These are phyloP conservation scores for Arachnomyces sp. DNA, from an alignment of 2,329 filamentous ascomycete species.

Conservation along the genomic window DNA sequence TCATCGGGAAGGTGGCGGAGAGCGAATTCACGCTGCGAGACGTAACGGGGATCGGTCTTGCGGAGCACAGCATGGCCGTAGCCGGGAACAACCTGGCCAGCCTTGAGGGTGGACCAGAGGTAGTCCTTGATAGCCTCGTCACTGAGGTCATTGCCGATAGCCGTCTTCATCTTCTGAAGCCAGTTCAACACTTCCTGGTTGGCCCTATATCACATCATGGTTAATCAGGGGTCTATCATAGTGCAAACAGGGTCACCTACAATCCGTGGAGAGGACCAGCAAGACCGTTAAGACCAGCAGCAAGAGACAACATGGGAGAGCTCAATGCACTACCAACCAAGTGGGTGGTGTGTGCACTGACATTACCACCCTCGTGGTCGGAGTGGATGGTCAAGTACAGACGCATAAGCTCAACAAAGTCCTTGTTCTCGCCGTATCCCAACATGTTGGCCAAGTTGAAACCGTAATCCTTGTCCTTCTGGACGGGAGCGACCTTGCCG, in stretches of 20 bases:
- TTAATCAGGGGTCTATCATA: neutral
- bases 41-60: conserved; percentile 99
- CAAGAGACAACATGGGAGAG: conserved; percentile 93
- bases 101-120: conserved; percentile 95
- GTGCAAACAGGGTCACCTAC: conserved; percentile 21
- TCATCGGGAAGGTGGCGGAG: conserved; percentile 89
- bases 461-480: conserved; percentile 99
- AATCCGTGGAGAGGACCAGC: conserved; percentile 97
- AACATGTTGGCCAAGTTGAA: conserved; percentile 99
- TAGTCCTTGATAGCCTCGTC: conserved; percentile 97
- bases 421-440: conserved; percentile 85
- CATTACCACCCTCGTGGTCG: conserved; percentile 98
- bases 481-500: conserved; percentile 88
- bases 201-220: conserved; percentile 42
- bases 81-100: conserved; percentile 90
- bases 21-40: conserved; percentile 94
- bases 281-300: conserved; percentile 95
- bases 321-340: conserved; percentile 92
- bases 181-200: conserved; percentile 99
- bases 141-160: conserved; percentile 85
- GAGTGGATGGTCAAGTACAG: conserved; percentile 99
- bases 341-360: conserved; percentile 97
- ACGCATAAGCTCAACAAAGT: conserved; percentile 97
- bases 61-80: conserved; percentile 98
- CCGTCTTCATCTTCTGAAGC: conserved; percentile 98